phyloP scores from a whole-genome alignment of 1,139 yeast genomes.

The Saccharomycopsis crataegensis region DNA sequence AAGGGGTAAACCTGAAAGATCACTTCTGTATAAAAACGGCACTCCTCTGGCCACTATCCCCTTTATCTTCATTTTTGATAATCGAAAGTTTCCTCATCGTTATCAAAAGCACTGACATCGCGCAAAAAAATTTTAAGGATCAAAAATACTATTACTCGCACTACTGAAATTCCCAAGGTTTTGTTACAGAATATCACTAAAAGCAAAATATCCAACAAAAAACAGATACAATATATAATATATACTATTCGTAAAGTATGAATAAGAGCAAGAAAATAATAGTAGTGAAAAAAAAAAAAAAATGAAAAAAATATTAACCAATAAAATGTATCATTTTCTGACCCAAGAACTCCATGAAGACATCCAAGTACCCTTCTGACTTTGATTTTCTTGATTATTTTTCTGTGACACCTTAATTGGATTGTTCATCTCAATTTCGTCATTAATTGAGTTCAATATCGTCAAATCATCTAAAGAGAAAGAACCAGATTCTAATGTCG shows the following conservation, averaged over 20 bases:
- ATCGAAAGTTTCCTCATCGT: too few relatives aligned
- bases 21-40: background rate
- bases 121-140: too few relatives aligned
- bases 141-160: too few relatives aligned
- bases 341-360: slow-evolving; percentile 17
- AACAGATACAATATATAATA: too few relatives aligned
- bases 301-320: background rate
- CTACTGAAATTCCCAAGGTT: too few relatives aligned
- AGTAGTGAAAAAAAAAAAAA: background rate
- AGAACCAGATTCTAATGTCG: slow-evolving; percentile 16
- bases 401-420: background rate
- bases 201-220: too few relatives aligned
- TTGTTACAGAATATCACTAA: too few relatives aligned
- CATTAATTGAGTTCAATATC: slow-evolving; percentile 16
- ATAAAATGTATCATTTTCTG: background rate
- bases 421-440: slow-evolving; percentile 19
- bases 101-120: too few relatives aligned
- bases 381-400: background rate
- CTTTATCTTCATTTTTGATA: background rate
- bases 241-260: background rate
- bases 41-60: background rate
- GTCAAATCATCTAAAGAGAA: slow-evolving; percentile 19
- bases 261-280: background rate
- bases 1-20: background rate
- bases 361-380: slow-evolving; percentile 5